Percentiles rank a stretch among this genome's conserved stretches.
These are phyloP conservation scores for Opeltia flavorubescens DNA, from an alignment of 495 filamentous ascomycete species.

Conservation along the genomic window DNA sequence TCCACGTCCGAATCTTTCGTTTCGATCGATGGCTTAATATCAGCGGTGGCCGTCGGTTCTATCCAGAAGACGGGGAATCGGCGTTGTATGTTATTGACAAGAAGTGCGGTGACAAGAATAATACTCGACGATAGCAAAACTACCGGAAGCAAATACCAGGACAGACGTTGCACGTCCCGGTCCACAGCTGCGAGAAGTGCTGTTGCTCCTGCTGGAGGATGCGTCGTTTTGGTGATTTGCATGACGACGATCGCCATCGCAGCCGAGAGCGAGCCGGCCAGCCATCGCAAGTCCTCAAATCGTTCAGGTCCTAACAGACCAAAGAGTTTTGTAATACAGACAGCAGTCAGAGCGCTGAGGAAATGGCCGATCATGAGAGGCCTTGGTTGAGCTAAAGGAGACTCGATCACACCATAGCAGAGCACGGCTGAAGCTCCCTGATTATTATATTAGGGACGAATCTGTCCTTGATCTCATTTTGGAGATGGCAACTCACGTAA, in stretches of 20 bases:
- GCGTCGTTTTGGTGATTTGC: constrained; percentile 63
- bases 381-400: constrained; percentile 72
- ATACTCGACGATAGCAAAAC: constrained; percentile 49
- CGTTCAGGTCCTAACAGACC: constrained; percentile 27
- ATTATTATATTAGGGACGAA: not conserved
- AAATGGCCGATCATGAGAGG: constrained; percentile 61
- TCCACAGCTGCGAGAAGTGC: constrained; percentile 64
- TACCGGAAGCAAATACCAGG: constrained; percentile 60
- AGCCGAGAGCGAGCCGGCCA: constrained; percentile 57
- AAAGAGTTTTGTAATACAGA: constrained; percentile 61
- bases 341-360: constrained; percentile 51
- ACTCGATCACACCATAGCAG: constrained; percentile 59
- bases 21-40: not conserved
- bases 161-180: constrained; percentile 37
- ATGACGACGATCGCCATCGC: constrained; percentile 56
- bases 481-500: constrained; percentile 15
- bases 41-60: not conserved
- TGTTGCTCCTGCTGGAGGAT: constrained; percentile 82
- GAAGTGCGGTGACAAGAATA: constrained; percentile 50
- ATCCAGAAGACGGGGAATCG: constrained; percentile 67
- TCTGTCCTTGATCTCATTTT: not conserved
- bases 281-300: constrained; percentile 43
- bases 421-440: constrained; percentile 70
- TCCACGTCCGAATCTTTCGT: not conserved
- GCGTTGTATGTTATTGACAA: constrained; percentile 66